Evolutionary conservation across 257 asterid species (phyloP), one percentile per base, ranked within the genome.

Genomic region (Voacanga thouarsii): DNA sequence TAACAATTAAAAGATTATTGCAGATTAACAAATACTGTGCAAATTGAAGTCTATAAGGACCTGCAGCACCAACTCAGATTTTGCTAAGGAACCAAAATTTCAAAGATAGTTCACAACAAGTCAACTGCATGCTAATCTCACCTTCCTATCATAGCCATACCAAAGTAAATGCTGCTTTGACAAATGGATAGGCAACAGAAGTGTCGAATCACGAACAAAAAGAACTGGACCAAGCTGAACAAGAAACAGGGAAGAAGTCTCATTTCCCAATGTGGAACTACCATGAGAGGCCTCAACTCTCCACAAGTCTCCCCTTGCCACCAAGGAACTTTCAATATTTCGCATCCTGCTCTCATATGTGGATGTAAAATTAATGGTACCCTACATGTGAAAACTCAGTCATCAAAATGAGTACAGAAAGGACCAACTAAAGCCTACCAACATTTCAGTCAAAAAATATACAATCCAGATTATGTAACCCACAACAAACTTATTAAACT

Each of bases 101-200:
- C 14, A 28, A 53, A 69, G 28, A 7, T 49, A 64, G 57, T 28
- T 43, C 33, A 49, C 63, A 53, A 53, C 63, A 73, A 73, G 72
- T 60, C 16, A 64, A 77, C 47, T 56, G 80, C 41, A 33, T 63
- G 33, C 14, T 41, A 15, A 45, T 5, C 89, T 57, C 88, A 96
- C 99, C 99, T 96, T 96, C 83, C 97, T 87, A 81, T 96, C 99
- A 53, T 96, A 96, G 45, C 99, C 99, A 86, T 96, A 96, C 99
- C 99, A 96, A 85, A 96, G 93, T 83, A 96, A 81, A 85, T 92
- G 97, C 82, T 92, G 98, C 84, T 96, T 92, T 57, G 99, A 93
- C 88, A 92, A 85, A 86, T 96, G 97, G 72, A 96, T 87, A 23
- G 99, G 99, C 86, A 96, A 88, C 66, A 96, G 97, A 80, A 96